These are phyloP conservation scores for Acorus gramineus DNA, from an alignment of 106 monocot species.

Conservation along the genomic window DNA sequence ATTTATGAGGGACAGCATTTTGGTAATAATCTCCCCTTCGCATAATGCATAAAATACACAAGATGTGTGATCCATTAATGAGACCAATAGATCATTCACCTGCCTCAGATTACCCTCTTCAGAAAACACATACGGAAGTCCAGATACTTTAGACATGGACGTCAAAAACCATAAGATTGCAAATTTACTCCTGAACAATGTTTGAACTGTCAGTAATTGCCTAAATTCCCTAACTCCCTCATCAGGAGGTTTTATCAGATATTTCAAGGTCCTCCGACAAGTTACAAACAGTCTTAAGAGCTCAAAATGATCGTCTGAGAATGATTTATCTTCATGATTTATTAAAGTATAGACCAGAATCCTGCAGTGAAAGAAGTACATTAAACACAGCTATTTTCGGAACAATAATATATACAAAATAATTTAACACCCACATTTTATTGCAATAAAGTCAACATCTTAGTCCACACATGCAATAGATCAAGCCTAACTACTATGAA, in stretches of 20 bases:
- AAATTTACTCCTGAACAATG: conserved; percentile 20
- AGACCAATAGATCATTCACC: conserved; percentile 27
- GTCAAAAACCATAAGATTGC: conserved; percentile 58
- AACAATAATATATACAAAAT: too few species aligned
- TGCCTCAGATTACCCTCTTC: conserved; percentile 12
- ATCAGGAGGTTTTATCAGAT: conserved; percentile 24
- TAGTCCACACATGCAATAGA: too few species aligned
- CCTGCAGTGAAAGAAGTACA: conserved; percentile 30
- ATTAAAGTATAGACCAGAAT: conserved; percentile 32
- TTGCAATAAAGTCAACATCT: too few species aligned
- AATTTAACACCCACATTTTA: too few species aligned
- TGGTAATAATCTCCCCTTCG: conserved; percentile 15
- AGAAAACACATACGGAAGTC: conserved; percentile 20
- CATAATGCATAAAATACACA: conserved; percentile 36
- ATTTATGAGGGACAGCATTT: conserved; percentile 9
- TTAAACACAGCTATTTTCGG: neutral
- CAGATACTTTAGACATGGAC: conserved; percentile 38
- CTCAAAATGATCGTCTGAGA: conserved; percentile 17
- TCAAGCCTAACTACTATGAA: too few species aligned
- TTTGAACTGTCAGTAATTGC: conserved; percentile 7
- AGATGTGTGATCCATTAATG: conserved; percentile 66
- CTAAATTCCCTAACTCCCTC: conserved; percentile 11
- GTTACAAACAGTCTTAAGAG: conserved; percentile 56
- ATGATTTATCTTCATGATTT: conserved; percentile 13
- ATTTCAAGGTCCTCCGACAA: conserved; percentile 72